phyloP scores from a whole-genome alignment of 2,329 filamentous ascomycete species.

The Microdochium paspali region DNA sequence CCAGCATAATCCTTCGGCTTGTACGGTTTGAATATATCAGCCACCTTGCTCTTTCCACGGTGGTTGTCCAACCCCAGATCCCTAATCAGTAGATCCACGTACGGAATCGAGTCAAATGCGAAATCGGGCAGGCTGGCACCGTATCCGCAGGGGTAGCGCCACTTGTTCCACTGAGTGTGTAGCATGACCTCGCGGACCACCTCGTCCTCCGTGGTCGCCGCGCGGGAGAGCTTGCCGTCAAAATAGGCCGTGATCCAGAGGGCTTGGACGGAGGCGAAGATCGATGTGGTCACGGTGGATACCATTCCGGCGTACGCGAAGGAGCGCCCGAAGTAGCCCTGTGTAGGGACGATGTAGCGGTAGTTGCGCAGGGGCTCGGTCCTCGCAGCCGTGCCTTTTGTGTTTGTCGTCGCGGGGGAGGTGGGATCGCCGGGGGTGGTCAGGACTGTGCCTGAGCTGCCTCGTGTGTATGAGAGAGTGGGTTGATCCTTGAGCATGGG shows the following conservation, averaged over 20 bases:
- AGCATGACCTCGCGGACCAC: slow-evolving; percentile 34
- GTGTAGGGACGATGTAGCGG: background rate
- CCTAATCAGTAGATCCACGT: slow-evolving; percentile 43
- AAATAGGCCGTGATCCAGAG: slow-evolving; percentile 51
- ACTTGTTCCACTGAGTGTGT: slow-evolving; percentile 42
- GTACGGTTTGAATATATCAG: slow-evolving; percentile 34
- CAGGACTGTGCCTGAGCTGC: background rate
- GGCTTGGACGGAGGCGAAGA: slow-evolving; percentile 35
- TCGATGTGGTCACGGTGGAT: slow-evolving; percentile 31
- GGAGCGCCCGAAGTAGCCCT: slow-evolving; percentile 16
- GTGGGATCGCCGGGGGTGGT: slow-evolving; percentile 8
- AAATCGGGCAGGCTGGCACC: slow-evolving; percentile 37
- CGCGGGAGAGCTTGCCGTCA: slow-evolving; percentile 26
- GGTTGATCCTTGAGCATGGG: slow-evolving; percentile 37
- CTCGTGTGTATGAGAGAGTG: slow-evolving; percentile 16
- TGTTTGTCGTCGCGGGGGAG: slow-evolving; percentile 28
- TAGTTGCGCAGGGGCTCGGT: background rate
- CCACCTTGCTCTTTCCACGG: slow-evolving; percentile 23
- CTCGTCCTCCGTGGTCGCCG: slow-evolving; percentile 15
- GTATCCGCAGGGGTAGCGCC: slow-evolving; percentile 42
- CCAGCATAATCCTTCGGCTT: slow-evolving; percentile 33
- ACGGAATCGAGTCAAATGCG: slow-evolving; percentile 50
- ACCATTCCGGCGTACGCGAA: slow-evolving; percentile 38
- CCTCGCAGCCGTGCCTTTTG: slow-evolving; percentile 13
- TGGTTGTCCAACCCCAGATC: slow-evolving; percentile 39